Evolutionary conservation across 2,329 filamentous ascomycete species (phyloP), one percentile per base, ranked within the genome.

Genomic region (Pseudocercospora macadamiae): DNA sequence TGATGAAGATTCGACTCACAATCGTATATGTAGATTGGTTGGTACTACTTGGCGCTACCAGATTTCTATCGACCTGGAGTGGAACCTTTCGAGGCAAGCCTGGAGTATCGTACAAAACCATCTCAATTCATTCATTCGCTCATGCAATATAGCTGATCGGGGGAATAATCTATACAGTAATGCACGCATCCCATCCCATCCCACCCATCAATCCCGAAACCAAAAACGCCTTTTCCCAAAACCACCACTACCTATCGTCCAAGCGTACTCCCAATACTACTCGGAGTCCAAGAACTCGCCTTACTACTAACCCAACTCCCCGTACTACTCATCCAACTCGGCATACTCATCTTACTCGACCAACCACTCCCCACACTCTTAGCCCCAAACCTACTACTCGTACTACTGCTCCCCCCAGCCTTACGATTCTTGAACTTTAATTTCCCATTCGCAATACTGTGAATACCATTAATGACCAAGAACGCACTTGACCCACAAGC

Each of bases 391-490:
- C 62, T 25, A 67, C 68, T 56, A 19, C 52, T 52, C 42, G 59
- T 59, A 25, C 60, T 37, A 30, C 21, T 37, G 12, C 44, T 59
- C 25, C 54, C 56, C 34, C 62, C 64, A 18, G 61, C 59, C 42
- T 57, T 28, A 54, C 62, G 64, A 49, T 64, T 67, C 57, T 63
- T 67, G 73, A 75, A 80, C 73, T 87, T 88, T 65, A 96, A 84
- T 67, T 91, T 86, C 0, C 92, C 93, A 75, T 99, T 93, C 34
- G 95, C 91, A 34, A 96, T 80, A 70, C 87, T 88, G 72, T 96
- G 93, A 55, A 99, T 78, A 30, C 88, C 79, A 71, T 96, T 93
- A 70, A 97, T 87, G 59, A 97, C 75, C 2, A 90, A 87, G 77
- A 96, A 99, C 0, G 90, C 85, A 0, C 87, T 87, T 8, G 84